Base-by-base conservation (phyloP, 768 basidiomycete genomes). In the Podaxis sp. region DNA sequence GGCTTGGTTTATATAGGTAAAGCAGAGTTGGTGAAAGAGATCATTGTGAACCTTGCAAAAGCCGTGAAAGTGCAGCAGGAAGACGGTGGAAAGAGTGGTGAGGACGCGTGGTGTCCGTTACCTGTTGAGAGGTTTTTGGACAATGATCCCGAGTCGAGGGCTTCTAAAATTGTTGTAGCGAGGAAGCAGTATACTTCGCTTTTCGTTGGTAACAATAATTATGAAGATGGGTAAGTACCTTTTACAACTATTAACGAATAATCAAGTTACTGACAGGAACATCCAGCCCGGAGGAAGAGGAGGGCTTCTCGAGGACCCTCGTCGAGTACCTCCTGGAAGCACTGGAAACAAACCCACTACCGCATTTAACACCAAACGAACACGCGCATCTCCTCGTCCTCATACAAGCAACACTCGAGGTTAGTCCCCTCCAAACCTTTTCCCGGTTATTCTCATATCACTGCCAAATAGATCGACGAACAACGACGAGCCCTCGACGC, bases 401-500 rank as follows among this genome's bases (percentile, higher is more conserved):
- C 7, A 88, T 96, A 57, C 91, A 96, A 73, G 89, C 95, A 6
- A 90, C 93, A 0, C 75, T 95, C 15, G 92, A 96, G 81, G 95
- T 90, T 19, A 46, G 44, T 46, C 44, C 15, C 8, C 17, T 22
- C n/a, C n/a, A 52, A 68, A 76, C n/a, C 30, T 12, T 22, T 49
- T 22, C 19, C 57, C 22, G 44, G 17, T 15, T 19, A 24, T 19
- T 28, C 17, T 65, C 4, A 48, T 49, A 51, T 40, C 39, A 49
- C 52, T 39, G 48, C 48, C 65, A 8, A 33, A 62, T 62, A 97
- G 94, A 88, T 93, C 39, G 92, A 98, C 53, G 91, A 94, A 67
- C 94, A 96, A 71, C 85, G 87, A 2, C 86, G 95, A n/a, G 87
- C 96, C 0, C 78, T 98, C 26, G 96, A 99, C 74, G 78, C 92